A percentile compares a stretch with the other conserved stretches of the same genome.
Conservation (phyloP, 2,329 filamentous ascomycete genomes). For the Allantophomopsis cytisporea region DNA sequence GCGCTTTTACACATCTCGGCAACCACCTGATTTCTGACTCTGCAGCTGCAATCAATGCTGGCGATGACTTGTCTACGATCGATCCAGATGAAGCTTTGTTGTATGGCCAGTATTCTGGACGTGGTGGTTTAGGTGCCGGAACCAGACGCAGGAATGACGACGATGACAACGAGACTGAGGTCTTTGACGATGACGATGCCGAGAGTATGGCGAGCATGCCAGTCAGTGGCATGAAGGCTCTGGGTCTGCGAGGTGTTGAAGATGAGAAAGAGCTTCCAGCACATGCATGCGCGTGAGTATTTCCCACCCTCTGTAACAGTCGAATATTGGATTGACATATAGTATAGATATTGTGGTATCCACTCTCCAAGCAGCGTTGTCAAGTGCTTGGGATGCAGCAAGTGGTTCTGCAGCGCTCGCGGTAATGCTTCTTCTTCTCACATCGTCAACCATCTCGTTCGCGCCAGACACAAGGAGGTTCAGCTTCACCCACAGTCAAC, state of each 20-base stretch:
- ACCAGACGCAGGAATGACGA: slow-evolving; percentile 59
- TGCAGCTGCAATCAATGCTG: slow-evolving; percentile 76
- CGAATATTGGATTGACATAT: slow-evolving; percentile 11
- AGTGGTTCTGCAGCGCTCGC: slow-evolving; percentile 98
- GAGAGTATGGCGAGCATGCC: slow-evolving; percentile 68
- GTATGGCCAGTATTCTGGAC: slow-evolving; percentile 53
- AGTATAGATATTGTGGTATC: slow-evolving; percentile 78
- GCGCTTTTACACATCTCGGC: slow-evolving; percentile 75
- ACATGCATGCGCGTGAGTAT: slow-evolving; percentile 86
- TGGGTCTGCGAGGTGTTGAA: slow-evolving; percentile 46
- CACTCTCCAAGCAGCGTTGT: slow-evolving; percentile 92
- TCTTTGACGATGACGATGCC: slow-evolving; percentile 66
- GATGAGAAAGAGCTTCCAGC: slow-evolving; percentile 85
- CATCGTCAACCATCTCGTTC: slow-evolving; percentile 95
- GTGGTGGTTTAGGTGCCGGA: slow-evolving; percentile 31
- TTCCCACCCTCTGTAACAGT: slow-evolving; percentile 2
- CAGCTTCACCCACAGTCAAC: slow-evolving; percentile 89
- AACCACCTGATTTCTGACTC: slow-evolving; percentile 80
- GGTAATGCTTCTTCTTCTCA: slow-evolving; percentile 95
- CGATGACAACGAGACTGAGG: slow-evolving; percentile 80
- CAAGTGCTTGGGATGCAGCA: slow-evolving; percentile 89
- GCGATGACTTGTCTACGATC: slow-evolving; percentile 59
- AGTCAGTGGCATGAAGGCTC: slow-evolving; percentile 58
- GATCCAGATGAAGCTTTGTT: slow-evolving; percentile 73
- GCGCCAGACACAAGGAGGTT: slow-evolving; percentile 96